Percentiles rank a stretch among this genome's conserved stretches.
phyloP scores from a whole-genome alignment of 2,329 filamentous ascomycete genomes.

The Geoglossum cookeanum region DNA sequence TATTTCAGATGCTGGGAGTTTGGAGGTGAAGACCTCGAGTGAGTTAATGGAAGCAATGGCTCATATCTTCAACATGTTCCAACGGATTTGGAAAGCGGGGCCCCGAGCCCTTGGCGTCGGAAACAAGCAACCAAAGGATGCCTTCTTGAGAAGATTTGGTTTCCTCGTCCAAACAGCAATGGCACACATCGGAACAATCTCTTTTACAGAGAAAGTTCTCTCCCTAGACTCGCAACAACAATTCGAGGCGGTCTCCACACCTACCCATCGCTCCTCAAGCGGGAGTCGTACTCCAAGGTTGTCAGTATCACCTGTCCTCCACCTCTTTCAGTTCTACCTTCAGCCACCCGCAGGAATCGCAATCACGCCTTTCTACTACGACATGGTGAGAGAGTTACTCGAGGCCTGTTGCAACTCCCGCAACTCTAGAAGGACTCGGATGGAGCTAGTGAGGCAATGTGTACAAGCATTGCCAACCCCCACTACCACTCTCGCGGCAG shows the following conservation, averaged over 20 bases:
- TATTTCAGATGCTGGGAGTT: conserved; percentile 44
- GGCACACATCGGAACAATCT: conserved; percentile 27
- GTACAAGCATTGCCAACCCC: background rate
- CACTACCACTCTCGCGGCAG: background rate
- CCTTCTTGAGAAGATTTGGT: conserved; percentile 29
- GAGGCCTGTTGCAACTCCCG: conserved; percentile 35
- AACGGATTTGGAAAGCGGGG: conserved; percentile 46
- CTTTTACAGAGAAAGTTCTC: conserved; percentile 30
- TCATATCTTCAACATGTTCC: conserved; percentile 47
- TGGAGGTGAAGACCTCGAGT: conserved; percentile 75
- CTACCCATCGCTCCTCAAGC: conserved; percentile 40
- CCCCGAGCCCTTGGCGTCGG: conserved; percentile 20
- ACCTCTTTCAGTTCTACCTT: conserved; percentile 42
- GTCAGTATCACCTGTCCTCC: conserved; percentile 29
- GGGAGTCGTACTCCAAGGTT: conserved; percentile 32
- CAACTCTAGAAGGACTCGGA: conserved; percentile 12
- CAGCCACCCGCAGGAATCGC: background rate
- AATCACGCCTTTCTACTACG: background rate
- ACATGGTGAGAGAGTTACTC: conserved; percentile 28
- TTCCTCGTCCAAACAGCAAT: conserved; percentile 33
- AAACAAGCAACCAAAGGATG: conserved; percentile 14
- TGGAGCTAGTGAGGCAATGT: conserved; percentile 1
- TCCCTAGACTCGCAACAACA: conserved; percentile 35
- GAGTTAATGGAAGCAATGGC: conserved; percentile 70
- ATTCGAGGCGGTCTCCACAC: conserved; percentile 44